Base-by-base conservation (phyloP, 768 basidiomycete species). In the Erythrobasidium yunnanense region DNA sequence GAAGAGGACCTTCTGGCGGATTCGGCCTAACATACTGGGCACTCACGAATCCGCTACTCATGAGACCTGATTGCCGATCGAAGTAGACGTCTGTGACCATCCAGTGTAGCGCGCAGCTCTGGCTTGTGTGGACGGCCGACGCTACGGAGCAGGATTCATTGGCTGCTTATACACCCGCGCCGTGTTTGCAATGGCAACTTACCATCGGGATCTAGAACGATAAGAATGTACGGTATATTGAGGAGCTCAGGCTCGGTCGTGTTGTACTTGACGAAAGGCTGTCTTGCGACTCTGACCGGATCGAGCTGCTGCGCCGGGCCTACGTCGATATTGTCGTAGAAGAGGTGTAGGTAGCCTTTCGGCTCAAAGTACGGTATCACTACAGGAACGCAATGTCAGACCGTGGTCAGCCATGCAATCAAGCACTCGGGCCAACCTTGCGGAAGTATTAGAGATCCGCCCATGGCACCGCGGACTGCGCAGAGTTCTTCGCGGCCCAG, bases 41-140 rank as follows among this genome's bases (percentile, higher is more conserved):
- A 8, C 47, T 50, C 15, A 63, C 46, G 35, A 63, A 63, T 5
- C 60, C 60, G 22, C 60, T 63, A 5, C 30, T 29, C 47, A 63
- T 49, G 22, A 50, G 25, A 6, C 46, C 46, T 20, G 60, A 50
- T 4, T 30, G 33, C 25, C 32, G 32, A 23, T 63, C 47, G 23
- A 63, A 63, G 47, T 49, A 63, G 47, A 63, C 38, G 22, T 63
- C 60, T 25, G 60, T 63, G 13, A 63, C 23, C 60, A 63, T 49
- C 60, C 60, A 63, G 33, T 63, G 45, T 15, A 63, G 22, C 22
- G 60, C 60, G 25, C 60, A 63, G 11, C 29, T 11, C 18, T 51
- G 22, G 5, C 42, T 32, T n/a, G 42, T 52, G 11, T 47, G 60
- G 18, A 63, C 38, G 3, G 60, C 60, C 29, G 60, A 52, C 4